Base-by-base conservation (phyloP, 1,284 basidiomycete species). In the Naganishia sp. region DNA sequence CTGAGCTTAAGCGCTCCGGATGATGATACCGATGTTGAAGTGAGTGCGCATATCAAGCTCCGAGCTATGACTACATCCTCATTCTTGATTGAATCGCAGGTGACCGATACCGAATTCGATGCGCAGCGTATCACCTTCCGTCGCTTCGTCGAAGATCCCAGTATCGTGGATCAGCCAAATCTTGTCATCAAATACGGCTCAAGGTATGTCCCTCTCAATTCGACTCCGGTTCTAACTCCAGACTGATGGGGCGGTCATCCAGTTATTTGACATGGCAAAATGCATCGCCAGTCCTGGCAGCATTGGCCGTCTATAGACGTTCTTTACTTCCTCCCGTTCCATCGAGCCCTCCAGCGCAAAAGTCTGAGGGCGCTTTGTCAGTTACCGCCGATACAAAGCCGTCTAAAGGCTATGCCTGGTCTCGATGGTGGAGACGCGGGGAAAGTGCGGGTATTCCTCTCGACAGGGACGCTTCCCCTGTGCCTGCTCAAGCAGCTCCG, bases 251-350 rank as follows among this genome's bases (percentile, higher is more conserved):
- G 10, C 49, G 15, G 7, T 48, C 15, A 18, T 33, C 16, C 49
- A 79, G 77, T 31, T 82, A 81, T 74, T 74, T 83, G 55, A 82
- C 82, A 6, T 84, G 83, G 82, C 77, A 81, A 54, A 82, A 81
- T 45, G 82, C 81, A 0, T 77, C 79, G 39, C 79, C 81, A 2
- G 77, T 84, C 39, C 73, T 85, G 21, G 80, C 81, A 15, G 82
- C 83, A 0, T 74, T 85, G 5, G 77, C 79, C 2, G 75, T 81
- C 57, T 83, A 81, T 72, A 77, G 82, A 50, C 78, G 78, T 49
- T 79, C 81, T 0, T 72, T 82, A 0, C 70, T 75, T 4, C 77
- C 78, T 1, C 72, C 75, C 0, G 45, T 43, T n/a, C 10, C 28
- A 48, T n/a, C 53, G 64, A 53, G 23, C 67, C 56, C 53, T 15